Evolutionary conservation across 805 yeast genomes (phyloP).

Genomic region (Saccharomyces cerevisiae): DNA sequence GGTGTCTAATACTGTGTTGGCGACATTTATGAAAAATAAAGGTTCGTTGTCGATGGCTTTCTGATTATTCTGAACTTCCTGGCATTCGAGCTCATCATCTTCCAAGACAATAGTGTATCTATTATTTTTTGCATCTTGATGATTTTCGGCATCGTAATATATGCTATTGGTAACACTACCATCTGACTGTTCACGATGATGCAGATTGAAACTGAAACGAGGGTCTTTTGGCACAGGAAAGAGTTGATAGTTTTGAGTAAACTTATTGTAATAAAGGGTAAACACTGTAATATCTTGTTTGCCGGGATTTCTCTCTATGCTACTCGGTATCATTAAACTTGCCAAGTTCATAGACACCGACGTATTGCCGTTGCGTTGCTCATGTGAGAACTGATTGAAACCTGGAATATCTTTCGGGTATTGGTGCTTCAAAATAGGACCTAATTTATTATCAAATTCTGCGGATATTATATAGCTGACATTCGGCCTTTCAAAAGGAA

Average conservation of each 20-base stretch:
- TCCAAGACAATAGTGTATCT: not conserved
- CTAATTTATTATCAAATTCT: constrained; percentile 71
- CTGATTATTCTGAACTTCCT: constrained; percentile 2
- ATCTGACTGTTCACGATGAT: not conserved
- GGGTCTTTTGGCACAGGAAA: constrained; percentile 16
- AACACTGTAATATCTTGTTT: constrained; percentile 53
- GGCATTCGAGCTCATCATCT: constrained; percentile 3
- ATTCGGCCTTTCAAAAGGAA: constrained; percentile 21
- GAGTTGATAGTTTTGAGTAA: constrained; percentile 13
- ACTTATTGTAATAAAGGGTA: constrained; percentile 38
- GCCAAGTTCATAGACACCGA: constrained; percentile 28
- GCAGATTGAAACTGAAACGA: not conserved
- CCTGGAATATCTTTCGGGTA: constrained; percentile 42
- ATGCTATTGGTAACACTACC: not conserved
- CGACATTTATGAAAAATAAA: constrained; percentile 49
- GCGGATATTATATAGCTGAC: constrained; percentile 57
- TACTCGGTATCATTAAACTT: constrained; percentile 56
- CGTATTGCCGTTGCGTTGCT: constrained; percentile 2
- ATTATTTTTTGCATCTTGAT: constrained; percentile 5
- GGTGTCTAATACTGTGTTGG: constrained; percentile 39
- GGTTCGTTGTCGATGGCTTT: constrained; percentile 28
- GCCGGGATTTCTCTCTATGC: constrained; percentile 41
- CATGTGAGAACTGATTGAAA: constrained; percentile 16
- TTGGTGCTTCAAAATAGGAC: constrained; percentile 57
- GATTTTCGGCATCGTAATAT: constrained; percentile 5